Percentiles rank a stretch among this genome's conserved stretches.
These are phyloP conservation scores for Deakozyma indianensis DNA, from an alignment of 805 yeast genomes.

Conservation along the genomic window DNA sequence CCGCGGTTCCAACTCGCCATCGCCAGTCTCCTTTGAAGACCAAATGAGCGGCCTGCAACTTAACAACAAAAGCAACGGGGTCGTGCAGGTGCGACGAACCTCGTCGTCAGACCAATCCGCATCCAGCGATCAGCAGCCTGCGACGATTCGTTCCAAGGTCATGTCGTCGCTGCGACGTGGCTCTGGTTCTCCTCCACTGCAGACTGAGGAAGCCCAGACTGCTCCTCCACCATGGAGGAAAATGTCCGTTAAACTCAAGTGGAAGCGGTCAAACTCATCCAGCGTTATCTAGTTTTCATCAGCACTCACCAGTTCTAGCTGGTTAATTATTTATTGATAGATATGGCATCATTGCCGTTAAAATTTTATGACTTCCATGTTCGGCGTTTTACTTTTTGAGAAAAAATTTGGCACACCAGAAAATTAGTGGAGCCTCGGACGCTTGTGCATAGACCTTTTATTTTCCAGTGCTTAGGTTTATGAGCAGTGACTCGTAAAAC, in stretches of 20 bases:
- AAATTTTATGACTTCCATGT: too few species aligned
- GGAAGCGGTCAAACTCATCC: background rate
- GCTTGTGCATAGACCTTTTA: too few species aligned
- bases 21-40: background rate
- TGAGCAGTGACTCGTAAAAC: too few species aligned
- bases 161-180: background rate
- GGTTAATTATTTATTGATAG: too few species aligned
- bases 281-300: background rate
- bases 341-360: background rate
- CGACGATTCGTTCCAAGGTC: background rate
- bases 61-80: background rate
- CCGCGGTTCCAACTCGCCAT: background rate
- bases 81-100: too few species aligned
- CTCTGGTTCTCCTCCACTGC: background rate
- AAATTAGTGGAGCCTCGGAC: too few species aligned
- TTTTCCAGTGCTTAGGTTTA: too few species aligned
- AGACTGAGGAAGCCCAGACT: background rate
- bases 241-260: conserved; percentile 1
- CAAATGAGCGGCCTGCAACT: background rate
- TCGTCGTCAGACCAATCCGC: background rate
- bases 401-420: too few species aligned
- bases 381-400: too few species aligned
- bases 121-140: background rate
- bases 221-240: background rate
- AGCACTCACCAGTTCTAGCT: too few species aligned